phyloP scores from a whole-genome alignment of 2,329 filamentous ascomycete genomes.

The Pleomassaria siparia region DNA sequence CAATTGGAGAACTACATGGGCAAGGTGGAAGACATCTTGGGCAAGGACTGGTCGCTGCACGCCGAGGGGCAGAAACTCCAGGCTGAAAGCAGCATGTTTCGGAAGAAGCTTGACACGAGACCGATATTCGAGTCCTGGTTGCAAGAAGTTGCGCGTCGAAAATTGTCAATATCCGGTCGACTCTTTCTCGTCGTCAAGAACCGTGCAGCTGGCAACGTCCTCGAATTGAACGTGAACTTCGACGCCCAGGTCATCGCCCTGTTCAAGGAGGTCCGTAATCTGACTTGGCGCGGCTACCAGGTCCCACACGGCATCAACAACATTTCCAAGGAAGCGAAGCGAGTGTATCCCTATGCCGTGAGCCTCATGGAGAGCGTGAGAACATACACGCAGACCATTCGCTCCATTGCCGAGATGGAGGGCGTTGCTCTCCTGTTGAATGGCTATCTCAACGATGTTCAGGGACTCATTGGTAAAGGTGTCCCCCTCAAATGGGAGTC shows the following conservation, averaged over 20 bases:
- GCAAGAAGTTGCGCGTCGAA: slow-evolving; percentile 81
- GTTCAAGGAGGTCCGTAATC: slow-evolving; percentile 97
- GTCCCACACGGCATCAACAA: slow-evolving; percentile 94
- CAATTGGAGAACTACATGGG: slow-evolving; percentile 97
- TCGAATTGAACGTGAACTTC: slow-evolving; percentile 94
- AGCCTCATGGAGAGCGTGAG: slow-evolving; percentile 99
- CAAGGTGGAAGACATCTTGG: slow-evolving; percentile 97
- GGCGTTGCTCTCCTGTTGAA: slow-evolving; percentile 85
- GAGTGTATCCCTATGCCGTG: slow-evolving; percentile 96
- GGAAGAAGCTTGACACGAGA: slow-evolving; percentile 91
- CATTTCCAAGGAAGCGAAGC: slow-evolving; percentile 97
- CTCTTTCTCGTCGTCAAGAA: slow-evolving; percentile 89
- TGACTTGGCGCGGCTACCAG: slow-evolving; percentile 91
- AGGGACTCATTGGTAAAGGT: slow-evolving; percentile 79
- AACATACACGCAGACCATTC: slow-evolving; percentile 84
- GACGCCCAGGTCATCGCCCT: slow-evolving; percentile 95
- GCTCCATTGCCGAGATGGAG: slow-evolving; percentile 80
- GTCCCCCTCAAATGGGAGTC: slow-evolving; percentile 94
- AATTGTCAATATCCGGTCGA: slow-evolving; percentile 87
- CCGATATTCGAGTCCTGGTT: slow-evolving; percentile 97
- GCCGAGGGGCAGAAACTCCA: slow-evolving; percentile 93
- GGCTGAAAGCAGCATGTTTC: slow-evolving; percentile 88
- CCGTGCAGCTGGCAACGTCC: slow-evolving; percentile 81
- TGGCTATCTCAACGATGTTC: slow-evolving; percentile 89
- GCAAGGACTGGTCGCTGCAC: slow-evolving; percentile 91